Evolutionary conservation across 2,329 filamentous ascomycete genomes (phyloP), one percentile per base, ranked within the genome.

Genomic region (Fusarium drepaniforme): DNA sequence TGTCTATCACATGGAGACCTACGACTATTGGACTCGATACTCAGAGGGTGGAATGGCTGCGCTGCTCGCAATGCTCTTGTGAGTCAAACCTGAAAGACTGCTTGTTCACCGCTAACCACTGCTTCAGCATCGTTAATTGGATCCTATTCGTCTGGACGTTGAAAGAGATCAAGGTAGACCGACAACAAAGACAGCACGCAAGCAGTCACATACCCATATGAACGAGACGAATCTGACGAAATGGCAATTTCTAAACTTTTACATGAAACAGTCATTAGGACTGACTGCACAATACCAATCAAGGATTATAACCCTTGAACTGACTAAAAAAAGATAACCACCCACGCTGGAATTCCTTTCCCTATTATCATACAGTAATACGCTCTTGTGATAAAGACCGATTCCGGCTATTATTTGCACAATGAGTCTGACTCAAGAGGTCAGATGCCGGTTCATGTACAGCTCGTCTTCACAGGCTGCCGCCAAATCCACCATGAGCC

Each of bases 401-500:
- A 30, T 30, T 25, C 40, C 42, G n/a, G 15, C 42, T 42, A 44
- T 18, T 37, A 13, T 57, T 40, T 16, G 12, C 40, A 40, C 53
- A 15, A 33, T 15, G 18, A 53, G 28, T 15, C 12, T 56, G 30
- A 15, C 49, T 33, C 49, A 21, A 30, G 21, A 49, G 13, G 21
- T 16, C 44, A 8, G 9, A 12, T 33, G 49, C 28, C 18, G 28
- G 49, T 30, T n/a, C 25, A 18, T 12, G 49, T 25, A 28, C 61
- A 13, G 18, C 42, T 44, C 51, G 21, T 23, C 25, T 6, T 73
- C 72, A 81, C 46, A 81, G 15, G 28, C 59, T 77, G 8, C 80
- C 81, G 1, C 77, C 69, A 59, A 91, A 88, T 2, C 91, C 92
- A 2, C 91, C 92, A 40, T 88, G 88, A 65, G 91, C 89, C 11